Evolutionary conservation across 306 rosid species (phyloP).

Genomic region (Corylus avellana): DNA sequence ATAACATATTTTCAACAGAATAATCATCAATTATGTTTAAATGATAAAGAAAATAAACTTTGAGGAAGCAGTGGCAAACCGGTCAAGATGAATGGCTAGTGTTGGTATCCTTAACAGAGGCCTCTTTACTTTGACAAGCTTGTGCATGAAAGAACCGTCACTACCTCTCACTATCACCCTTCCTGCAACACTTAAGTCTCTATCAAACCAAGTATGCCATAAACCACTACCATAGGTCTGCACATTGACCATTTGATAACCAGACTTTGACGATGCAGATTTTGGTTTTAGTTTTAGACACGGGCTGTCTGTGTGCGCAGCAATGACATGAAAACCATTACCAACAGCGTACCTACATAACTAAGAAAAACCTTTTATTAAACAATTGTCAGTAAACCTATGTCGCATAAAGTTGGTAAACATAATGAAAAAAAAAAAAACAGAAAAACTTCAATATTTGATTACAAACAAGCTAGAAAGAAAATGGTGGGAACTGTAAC

Average conservation of each 20-base stretch:
- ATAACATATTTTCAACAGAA: background rate
- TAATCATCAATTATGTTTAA: background rate
- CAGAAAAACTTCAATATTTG: background rate
- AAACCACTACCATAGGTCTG: slow-evolving; percentile 94
- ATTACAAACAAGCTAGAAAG: background rate
- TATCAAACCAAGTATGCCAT: slow-evolving; percentile 98
- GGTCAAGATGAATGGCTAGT: slow-evolving; percentile 96
- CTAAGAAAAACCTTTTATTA: slow-evolving; percentile 23
- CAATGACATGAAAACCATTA: slow-evolving; percentile 81
- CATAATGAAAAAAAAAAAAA: too few species aligned
- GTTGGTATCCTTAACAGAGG: slow-evolving; percentile 90
- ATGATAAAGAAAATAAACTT: slow-evolving; percentile 1
- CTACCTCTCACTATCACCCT: slow-evolving; percentile 70
- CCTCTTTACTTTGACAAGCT: slow-evolving; percentile 85
- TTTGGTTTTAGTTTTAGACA: slow-evolving; percentile 90
- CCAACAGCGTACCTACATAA: slow-evolving; percentile 70
- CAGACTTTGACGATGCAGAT: slow-evolving; percentile 70
- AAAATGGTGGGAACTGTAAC: background rate
- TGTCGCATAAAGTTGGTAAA: slow-evolving; percentile 1
- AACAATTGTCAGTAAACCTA: slow-evolving; percentile 6
- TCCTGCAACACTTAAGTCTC: slow-evolving; percentile 96
- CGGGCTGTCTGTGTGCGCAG: slow-evolving; percentile 97
- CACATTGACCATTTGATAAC: slow-evolving; percentile 76
- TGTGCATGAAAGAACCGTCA: slow-evolving; percentile 55
- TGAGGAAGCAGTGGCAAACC: slow-evolving; percentile 47